Evolutionary conservation across 768 basidiomycete species (phyloP).

Genomic region (Rhodocollybia butyracea): DNA sequence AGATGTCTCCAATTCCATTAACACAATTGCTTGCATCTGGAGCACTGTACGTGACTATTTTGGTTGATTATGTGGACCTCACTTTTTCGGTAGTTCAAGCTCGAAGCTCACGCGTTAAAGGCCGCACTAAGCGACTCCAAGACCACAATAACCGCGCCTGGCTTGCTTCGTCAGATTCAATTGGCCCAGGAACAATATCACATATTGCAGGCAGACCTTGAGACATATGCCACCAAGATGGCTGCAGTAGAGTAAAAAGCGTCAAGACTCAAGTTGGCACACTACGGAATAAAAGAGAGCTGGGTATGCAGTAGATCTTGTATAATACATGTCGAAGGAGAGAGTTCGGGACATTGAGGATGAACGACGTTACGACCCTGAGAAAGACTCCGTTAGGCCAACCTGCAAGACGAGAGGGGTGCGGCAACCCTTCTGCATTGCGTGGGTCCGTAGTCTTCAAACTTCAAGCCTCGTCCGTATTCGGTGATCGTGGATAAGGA

Average conservation of each 20-base stretch:
- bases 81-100: not conserved
- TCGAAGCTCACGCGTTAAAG: not conserved
- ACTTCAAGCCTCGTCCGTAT: too few species aligned
- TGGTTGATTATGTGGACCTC: not conserved
- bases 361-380: too few species aligned
- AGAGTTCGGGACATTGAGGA: too few species aligned
- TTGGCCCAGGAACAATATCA: not conserved
- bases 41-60: not conserved
- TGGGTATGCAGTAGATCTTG: too few species aligned
- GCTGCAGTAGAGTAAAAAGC: not conserved
- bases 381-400: too few species aligned
- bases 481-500: too few species aligned
- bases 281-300: too few species aligned
- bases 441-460: too few species aligned
- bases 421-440: too few species aligned
- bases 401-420: too few species aligned
- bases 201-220: not conserved
- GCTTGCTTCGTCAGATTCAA: not conserved
- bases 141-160: not conserved
- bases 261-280: too few species aligned
- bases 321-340: too few species aligned
- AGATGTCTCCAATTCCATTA: not conserved
- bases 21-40: not conserved
- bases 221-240: not conserved
- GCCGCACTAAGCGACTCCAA: not conserved